These are phyloP conservation scores for Cenchrus fungigraminus DNA, from an alignment of 176 grass and related monocot species.

Conservation along the genomic window DNA sequence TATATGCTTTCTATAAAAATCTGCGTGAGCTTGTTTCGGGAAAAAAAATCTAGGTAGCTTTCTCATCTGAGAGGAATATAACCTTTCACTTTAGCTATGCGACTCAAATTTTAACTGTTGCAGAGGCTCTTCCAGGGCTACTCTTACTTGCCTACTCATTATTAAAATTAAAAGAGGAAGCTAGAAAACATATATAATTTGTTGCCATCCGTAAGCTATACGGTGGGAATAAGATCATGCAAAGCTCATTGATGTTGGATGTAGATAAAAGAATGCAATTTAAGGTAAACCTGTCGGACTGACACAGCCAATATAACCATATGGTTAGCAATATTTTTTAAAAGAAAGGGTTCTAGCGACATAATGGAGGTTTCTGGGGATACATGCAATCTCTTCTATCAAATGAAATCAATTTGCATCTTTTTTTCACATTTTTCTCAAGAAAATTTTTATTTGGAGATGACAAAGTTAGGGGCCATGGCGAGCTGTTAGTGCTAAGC, in stretches of 20 bases:
- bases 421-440: neutral
- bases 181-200: neutral
- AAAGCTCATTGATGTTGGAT: neutral
- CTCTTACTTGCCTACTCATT: neutral
- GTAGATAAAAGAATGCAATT: constrained; percentile 10
- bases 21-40: too few relatives aligned
- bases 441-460: neutral
- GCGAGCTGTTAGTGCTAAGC: neutral
- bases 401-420: neutral
- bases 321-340: neutral
- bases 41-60: neutral
- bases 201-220: neutral
- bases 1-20: too few relatives aligned
- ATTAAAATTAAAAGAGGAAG: neutral
- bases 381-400: neutral
- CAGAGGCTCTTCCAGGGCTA: neutral
- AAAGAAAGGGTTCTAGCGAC: neutral
- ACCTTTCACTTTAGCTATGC: neutral
- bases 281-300: neutral
- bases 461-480: neutral
- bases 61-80: neutral
- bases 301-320: neutral
- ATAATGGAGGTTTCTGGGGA: neutral
- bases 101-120: neutral
- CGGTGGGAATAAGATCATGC: neutral